Evolutionary conservation across 371 early-diverging fungal species (phyloP).

Genomic region (Rhizopus sp.): DNA sequence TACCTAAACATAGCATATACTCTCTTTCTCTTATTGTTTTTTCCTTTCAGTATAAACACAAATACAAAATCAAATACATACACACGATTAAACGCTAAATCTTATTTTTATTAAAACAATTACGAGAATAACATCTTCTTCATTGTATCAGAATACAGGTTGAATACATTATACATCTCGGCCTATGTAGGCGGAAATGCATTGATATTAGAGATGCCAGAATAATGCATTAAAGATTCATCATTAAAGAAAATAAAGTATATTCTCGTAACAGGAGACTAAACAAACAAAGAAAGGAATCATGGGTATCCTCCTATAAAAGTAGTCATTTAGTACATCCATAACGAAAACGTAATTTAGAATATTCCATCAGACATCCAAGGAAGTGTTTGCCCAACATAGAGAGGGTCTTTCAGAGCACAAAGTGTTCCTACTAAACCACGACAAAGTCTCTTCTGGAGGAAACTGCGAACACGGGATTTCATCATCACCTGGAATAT

Average conservation of each 20-base stretch:
- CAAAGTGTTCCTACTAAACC: slow-evolving; percentile 14
- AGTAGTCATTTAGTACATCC: no score
- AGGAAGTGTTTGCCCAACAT: slow-evolving; percentile 40
- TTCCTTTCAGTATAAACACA: background rate
- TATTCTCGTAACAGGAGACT: slow-evolving; percentile 4
- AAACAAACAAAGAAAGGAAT: slow-evolving; percentile 4
- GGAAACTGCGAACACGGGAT: slow-evolving; percentile 46
- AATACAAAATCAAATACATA: no score
- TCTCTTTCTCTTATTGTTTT: slow-evolving; percentile 4
- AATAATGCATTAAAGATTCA: slow-evolving; percentile 29
- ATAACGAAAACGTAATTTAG: background rate
- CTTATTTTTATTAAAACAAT: background rate
- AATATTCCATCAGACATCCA: slow-evolving; percentile 37
- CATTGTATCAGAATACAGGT: slow-evolving; percentile 28
- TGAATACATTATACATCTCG: slow-evolving; percentile 39
- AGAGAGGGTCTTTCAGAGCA: slow-evolving; percentile 25
- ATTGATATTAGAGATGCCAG: slow-evolving; percentile 44
- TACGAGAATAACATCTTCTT: background rate
- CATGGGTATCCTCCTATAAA: background rate
- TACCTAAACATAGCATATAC: background rate
- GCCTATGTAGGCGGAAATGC: slow-evolving; percentile 28
- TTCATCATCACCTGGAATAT: slow-evolving; percentile 33
- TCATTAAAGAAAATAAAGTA: slow-evolving; percentile 20
- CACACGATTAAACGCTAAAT: no score
- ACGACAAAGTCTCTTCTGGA: slow-evolving; percentile 36